Conservation (phyloP, 805 yeast genomes). For the Myxozyma kluyveri region DNA sequence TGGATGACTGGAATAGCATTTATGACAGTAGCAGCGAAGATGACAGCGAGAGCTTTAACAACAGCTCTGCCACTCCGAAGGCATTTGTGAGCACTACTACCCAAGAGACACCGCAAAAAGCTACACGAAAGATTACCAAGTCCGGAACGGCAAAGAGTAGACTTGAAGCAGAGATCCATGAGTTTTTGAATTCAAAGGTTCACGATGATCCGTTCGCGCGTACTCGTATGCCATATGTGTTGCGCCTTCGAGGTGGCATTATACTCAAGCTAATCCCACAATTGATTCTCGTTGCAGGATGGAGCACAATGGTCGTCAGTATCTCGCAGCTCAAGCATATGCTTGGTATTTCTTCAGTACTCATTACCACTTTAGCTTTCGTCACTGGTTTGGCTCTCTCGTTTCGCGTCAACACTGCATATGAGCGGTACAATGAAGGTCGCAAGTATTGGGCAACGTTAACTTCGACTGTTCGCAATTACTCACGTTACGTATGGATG, state of each 20-base stretch:
- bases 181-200: constrained; percentile 23
- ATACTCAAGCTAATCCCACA: constrained; percentile 25
- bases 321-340: constrained; percentile 18
- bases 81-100: too few relatives aligned
- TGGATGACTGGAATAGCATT: too few relatives aligned
- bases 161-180: constrained; percentile 20
- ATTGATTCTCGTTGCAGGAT: constrained; percentile 16
- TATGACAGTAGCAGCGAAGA: not conserved
- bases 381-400: constrained; percentile 27
- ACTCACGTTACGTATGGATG: constrained; percentile 24
- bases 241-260: constrained; percentile 28
- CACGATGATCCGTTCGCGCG: constrained; percentile 30
- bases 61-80: too few relatives aligned
- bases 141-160: too few relatives aligned
- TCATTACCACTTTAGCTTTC: constrained; percentile 29
- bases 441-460: constrained; percentile 26
- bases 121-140: too few relatives aligned
- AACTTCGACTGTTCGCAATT: constrained; percentile 16
- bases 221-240: constrained; percentile 22
- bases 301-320: constrained; percentile 21
- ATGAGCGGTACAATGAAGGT: constrained; percentile 29
- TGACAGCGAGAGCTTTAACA: too few relatives aligned
- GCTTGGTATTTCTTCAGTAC: constrained; percentile 22
- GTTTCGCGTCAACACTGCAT: constrained; percentile 27
- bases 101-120: too few relatives aligned